Conservation (phyloP, 192 early-diverging fungal genomes). For the Chytriomyces confervae region DNA sequence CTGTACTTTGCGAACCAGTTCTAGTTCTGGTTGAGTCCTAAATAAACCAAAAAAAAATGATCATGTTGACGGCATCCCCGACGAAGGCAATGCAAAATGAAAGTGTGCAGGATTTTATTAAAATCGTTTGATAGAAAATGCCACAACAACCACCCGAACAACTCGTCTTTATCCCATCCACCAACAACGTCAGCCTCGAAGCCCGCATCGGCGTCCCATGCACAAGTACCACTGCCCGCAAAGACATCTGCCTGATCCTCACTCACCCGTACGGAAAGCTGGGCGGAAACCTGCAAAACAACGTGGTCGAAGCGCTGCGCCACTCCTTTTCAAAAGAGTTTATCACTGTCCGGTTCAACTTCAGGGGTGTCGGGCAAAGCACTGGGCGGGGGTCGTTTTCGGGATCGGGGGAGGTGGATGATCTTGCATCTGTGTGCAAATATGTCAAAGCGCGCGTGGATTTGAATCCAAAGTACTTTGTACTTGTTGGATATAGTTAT, state of each 20-base stretch:
- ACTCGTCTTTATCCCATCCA: slow-evolving; percentile 12
- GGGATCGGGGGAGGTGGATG: slow-evolving; percentile 32
- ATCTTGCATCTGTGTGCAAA: slow-evolving; percentile 27
- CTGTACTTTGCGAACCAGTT: background rate
- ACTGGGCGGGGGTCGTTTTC: slow-evolving; percentile 25
- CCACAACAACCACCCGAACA: background rate
- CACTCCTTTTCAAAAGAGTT: slow-evolving; percentile 7
- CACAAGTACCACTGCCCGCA: slow-evolving; percentile 7
- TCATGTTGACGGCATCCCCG: too few species aligned
- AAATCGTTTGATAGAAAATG: too few species aligned
- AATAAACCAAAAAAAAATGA: too few species aligned
- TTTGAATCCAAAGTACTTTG: slow-evolving; percentile 11
- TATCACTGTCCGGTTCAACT: slow-evolving; percentile 37
- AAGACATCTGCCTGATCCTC: slow-evolving; percentile 34
- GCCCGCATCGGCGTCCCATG: slow-evolving; percentile 28
- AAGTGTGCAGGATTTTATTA: too few species aligned
- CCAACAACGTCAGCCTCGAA: slow-evolving; percentile 25
- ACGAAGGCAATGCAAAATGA: too few species aligned
- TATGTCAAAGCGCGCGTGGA: slow-evolving; percentile 24
- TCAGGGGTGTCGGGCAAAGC: slow-evolving; percentile 33
- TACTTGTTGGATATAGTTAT: slow-evolving; percentile 28
- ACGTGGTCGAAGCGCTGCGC: slow-evolving; percentile 32
- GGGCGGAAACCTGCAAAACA: slow-evolving; percentile 36
- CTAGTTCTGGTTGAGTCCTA: too few species aligned
- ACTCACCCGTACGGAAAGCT: slow-evolving; percentile 38